These are phyloP conservation scores for Diospyros lotus DNA, from an alignment of 148 eudicot species.

Conservation along the genomic window DNA sequence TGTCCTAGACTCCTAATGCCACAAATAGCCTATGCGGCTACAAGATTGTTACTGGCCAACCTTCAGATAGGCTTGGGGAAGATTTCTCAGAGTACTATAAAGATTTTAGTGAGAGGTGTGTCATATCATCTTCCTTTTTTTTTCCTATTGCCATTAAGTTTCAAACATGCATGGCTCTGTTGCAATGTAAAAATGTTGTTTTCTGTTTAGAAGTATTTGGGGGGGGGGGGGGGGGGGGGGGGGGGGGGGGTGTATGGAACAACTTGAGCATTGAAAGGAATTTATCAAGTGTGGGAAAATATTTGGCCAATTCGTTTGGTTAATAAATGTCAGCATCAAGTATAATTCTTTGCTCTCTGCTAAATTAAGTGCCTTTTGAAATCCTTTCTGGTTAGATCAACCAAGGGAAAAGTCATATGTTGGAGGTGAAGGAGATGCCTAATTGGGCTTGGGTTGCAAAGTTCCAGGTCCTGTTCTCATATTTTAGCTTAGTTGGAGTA, in stretches of 20 bases:
- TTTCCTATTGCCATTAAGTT: background rate
- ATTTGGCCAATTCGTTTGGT: background rate
- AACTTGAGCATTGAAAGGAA: no score
- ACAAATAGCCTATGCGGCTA: conserved; percentile 94
- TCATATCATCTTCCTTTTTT: background rate
- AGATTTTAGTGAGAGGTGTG: conserved; percentile 83
- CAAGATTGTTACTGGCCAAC: conserved; percentile 93
- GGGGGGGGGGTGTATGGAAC: no score
- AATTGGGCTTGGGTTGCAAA: background rate
- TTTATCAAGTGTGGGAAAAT: background rate
- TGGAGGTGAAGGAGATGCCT: background rate
- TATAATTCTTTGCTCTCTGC: background rate
- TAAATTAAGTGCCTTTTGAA: background rate
- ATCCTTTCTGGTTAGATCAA: background rate
- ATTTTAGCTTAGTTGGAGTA: background rate
- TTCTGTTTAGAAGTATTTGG: no score
- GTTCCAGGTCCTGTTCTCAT: background rate
- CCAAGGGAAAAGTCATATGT: background rate
- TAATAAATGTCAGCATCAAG: background rate
- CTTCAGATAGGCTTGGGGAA: conserved; percentile 98
- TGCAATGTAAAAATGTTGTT: background rate
- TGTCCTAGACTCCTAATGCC: conserved; percentile 79
- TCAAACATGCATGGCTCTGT: background rate
- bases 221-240: no score
- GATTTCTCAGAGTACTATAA: conserved; percentile 77